A percentile compares a stretch with the other conserved stretches of the same genome.
Evolutionary conservation across 2,329 filamentous ascomycete species (phyloP).

Genomic region (Stemphylium beticola): DNA sequence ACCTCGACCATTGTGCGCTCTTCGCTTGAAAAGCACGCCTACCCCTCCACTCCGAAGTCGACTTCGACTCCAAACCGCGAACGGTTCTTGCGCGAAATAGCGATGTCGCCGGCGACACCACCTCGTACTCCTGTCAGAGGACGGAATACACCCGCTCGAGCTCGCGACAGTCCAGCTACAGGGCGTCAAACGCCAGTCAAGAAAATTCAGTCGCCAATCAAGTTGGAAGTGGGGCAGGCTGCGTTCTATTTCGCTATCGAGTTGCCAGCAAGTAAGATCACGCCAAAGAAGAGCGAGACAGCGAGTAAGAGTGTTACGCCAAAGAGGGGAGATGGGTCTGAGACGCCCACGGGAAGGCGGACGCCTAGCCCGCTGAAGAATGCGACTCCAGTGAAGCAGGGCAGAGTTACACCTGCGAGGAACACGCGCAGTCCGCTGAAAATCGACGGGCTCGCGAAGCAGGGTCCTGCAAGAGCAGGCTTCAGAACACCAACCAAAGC

Average conservation of each 20-base stretch:
- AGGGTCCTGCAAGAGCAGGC: background rate
- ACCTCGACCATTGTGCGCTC: constrained; percentile 6
- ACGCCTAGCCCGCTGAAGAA: constrained; percentile 10
- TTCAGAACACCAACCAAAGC: background rate
- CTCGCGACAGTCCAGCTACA: constrained; percentile 7
- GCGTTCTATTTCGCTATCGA: constrained; percentile 31
- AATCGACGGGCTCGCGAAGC: background rate
- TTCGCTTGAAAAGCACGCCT: constrained; percentile 5
- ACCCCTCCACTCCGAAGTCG: background rate
- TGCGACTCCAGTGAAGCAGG: background rate
- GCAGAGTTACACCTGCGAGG: too few species aligned
- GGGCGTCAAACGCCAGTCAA: background rate
- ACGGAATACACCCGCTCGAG: constrained; percentile 3
- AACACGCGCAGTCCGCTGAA: background rate
- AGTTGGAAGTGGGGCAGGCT: constrained; percentile 25
- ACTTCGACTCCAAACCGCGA: constrained; percentile 17
- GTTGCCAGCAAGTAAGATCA: constrained; percentile 22
- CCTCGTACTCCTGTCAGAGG: constrained; percentile 18
- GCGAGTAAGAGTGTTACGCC: constrained; percentile 10
- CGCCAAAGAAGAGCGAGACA: constrained; percentile 11
- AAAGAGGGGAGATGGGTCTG: constrained; percentile 4
- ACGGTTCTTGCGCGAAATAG: constrained; percentile 23
- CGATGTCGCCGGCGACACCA: constrained; percentile 25
- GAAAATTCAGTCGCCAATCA: background rate
- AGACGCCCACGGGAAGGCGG: background rate